Conservation (phyloP, 345 rosid species). For the Ceriops zippeliana region DNA sequence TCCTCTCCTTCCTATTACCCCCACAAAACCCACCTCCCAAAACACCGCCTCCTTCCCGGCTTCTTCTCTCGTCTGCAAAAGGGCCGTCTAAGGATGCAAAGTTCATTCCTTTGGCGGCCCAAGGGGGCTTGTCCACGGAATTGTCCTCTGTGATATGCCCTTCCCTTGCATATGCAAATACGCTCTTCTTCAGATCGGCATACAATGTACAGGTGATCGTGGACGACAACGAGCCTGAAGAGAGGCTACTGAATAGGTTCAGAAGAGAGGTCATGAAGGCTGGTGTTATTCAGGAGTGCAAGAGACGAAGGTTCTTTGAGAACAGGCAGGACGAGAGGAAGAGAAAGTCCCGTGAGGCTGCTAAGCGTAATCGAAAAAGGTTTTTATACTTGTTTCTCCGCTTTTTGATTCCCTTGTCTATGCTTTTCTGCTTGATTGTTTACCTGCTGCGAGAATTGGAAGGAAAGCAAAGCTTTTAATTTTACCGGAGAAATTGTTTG, state of each 20-base stretch:
- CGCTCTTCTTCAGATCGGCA: slow-evolving; percentile 59
- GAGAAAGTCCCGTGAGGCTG: slow-evolving; percentile 70
- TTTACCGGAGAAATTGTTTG: neutral
- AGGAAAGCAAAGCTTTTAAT: neutral
- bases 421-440: neutral
- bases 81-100: neutral
- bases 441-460: slow-evolving; percentile 4
- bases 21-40: slow-evolving; percentile 28
- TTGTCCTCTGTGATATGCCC: slow-evolving; percentile 64
- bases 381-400: neutral
- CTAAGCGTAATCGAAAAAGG: slow-evolving; percentile 73
- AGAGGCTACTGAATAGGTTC: slow-evolving; percentile 61
- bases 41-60: neutral
- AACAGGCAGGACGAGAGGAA: slow-evolving; percentile 73
- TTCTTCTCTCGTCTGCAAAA: slow-evolving; percentile 2
- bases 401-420: neutral
- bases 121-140: slow-evolving; percentile 39
- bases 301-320: slow-evolving; percentile 63
- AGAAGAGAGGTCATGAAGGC: slow-evolving; percentile 76
- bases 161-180: slow-evolving; percentile 61
- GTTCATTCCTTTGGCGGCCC: slow-evolving; percentile 27
- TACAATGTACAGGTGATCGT: slow-evolving; percentile 72
- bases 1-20: slow-evolving; percentile 60
- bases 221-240: slow-evolving; percentile 73
- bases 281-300: slow-evolving; percentile 75